Conservation (phyloP, 2,329 filamentous ascomycete genomes). For the Aureobasidium subglaciale region DNA sequence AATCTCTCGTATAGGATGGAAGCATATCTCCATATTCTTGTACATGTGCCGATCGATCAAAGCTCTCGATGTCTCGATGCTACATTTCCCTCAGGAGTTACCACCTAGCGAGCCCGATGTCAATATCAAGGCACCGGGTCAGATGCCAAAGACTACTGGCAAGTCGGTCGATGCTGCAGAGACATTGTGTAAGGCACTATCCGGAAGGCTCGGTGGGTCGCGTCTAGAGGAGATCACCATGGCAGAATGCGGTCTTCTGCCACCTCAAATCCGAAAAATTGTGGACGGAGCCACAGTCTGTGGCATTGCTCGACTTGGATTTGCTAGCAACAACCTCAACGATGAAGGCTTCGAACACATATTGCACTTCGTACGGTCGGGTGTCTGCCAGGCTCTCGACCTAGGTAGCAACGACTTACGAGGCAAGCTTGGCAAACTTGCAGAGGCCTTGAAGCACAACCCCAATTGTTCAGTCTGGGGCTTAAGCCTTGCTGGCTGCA, state of each 20-base stretch:
- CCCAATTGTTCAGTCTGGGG: conserved; percentile 59
- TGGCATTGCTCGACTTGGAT: conserved; percentile 68
- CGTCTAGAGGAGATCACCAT: conserved; percentile 77
- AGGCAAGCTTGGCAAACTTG: conserved; percentile 39
- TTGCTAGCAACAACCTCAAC: conserved; percentile 76
- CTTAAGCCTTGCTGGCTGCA: conserved; percentile 79
- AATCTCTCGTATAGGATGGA: conserved; percentile 82
- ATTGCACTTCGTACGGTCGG: conserved; percentile 65
- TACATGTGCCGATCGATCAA: conserved; percentile 85
- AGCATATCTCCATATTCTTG: conserved; percentile 79
- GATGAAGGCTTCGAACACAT: conserved; percentile 68
- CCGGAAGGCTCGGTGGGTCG: conserved; percentile 66
- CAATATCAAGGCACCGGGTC: conserved; percentile 19
- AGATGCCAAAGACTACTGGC: conserved; percentile 18
- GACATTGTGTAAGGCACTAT: conserved; percentile 67
- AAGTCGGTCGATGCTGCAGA: conserved; percentile 48
- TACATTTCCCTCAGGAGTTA: conserved; percentile 59
- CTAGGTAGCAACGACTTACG: conserved; percentile 73
- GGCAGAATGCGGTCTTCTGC: conserved; percentile 67
- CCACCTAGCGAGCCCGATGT: conserved; percentile 21
- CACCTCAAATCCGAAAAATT: conserved; percentile 64
- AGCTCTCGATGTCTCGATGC: conserved; percentile 76
- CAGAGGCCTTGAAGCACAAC: conserved; percentile 42
- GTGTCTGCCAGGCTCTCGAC: conserved; percentile 80
- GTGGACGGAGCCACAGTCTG: conserved; percentile 77